phyloP scores from a whole-genome alignment of 75 land plant species.

The Chamaecyparis obtusa region DNA sequence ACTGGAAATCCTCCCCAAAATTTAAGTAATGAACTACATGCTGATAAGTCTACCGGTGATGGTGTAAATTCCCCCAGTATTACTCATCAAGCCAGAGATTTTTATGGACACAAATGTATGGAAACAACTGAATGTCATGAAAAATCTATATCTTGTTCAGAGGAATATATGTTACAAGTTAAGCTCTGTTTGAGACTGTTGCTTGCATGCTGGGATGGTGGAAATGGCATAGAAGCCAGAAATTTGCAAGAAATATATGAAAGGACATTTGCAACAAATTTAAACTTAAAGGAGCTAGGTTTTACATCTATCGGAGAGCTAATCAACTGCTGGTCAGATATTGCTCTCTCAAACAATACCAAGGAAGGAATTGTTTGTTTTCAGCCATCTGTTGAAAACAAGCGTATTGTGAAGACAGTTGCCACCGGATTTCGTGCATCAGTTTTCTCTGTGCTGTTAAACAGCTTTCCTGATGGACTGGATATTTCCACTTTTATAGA shows the following conservation, averaged over 20 bases:
- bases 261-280: constrained; percentile 17
- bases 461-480: constrained; percentile 35
- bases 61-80: not conserved
- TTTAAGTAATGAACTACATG: not conserved
- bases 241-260: constrained; percentile 17
- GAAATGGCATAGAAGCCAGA: constrained; percentile 22
- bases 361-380: constrained; percentile 19
- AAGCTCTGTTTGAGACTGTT: constrained; percentile 25
- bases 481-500: constrained; percentile 25
- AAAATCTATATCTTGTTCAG: constrained; percentile 4
- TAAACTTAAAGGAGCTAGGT: constrained; percentile 19
- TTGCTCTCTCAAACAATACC: not conserved
- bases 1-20: not conserved
- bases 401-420: constrained; percentile 24
- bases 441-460: constrained; percentile 25
- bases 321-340: constrained; percentile 23
- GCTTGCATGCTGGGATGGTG: constrained; percentile 28
- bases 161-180: constrained; percentile 23
- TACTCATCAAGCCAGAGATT: not conserved
- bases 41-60: not conserved
- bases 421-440: constrained; percentile 23
- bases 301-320: constrained; percentile 24
- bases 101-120: not conserved
- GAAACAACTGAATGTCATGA: not conserved
- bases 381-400: constrained; percentile 21